Conservation (phyloP, 2,329 filamentous ascomycete species). For the Claviceps sp. region DNA sequence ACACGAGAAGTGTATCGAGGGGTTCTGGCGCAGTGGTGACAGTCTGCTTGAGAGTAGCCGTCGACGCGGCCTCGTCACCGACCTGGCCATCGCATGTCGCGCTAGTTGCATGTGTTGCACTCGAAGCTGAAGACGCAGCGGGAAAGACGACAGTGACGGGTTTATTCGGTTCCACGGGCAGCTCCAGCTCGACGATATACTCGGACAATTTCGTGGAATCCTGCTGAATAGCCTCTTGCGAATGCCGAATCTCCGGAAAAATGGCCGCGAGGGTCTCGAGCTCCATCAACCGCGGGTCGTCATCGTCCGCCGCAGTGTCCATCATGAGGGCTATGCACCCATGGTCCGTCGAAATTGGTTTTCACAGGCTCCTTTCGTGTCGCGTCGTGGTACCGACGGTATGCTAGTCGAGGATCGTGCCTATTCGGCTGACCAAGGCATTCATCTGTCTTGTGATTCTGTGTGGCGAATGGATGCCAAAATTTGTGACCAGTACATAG, state of each 20-base stretch:
- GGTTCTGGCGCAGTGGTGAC: slow-evolving; percentile 9
- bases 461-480: neutral
- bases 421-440: too few relatives aligned
- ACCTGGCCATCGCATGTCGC: neutral
- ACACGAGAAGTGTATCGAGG: slow-evolving; percentile 35
- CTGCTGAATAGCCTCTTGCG: slow-evolving; percentile 22
- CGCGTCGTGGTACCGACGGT: neutral
- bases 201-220: neutral
- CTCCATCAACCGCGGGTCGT: slow-evolving; percentile 44
- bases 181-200: slow-evolving; percentile 40
- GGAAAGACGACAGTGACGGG: slow-evolving; percentile 46
- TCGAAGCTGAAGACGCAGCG: slow-evolving; percentile 22
- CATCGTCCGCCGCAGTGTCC: slow-evolving; percentile 31
- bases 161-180: slow-evolving; percentile 41
- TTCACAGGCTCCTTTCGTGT: neutral
- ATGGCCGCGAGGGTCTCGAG: slow-evolving; percentile 49
- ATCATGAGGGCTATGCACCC: slow-evolving; percentile 14
- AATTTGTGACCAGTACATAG: neutral
- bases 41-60: neutral
- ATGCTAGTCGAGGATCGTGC: neutral
- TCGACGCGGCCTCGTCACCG: neutral
- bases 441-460: too few relatives aligned
- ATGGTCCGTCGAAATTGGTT: neutral
- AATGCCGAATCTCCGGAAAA: slow-evolving; percentile 47
- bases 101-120: neutral